Evolutionary conservation across 306 rosid genomes (phyloP).

Genomic region (Pyrus betulifolia): DNA sequence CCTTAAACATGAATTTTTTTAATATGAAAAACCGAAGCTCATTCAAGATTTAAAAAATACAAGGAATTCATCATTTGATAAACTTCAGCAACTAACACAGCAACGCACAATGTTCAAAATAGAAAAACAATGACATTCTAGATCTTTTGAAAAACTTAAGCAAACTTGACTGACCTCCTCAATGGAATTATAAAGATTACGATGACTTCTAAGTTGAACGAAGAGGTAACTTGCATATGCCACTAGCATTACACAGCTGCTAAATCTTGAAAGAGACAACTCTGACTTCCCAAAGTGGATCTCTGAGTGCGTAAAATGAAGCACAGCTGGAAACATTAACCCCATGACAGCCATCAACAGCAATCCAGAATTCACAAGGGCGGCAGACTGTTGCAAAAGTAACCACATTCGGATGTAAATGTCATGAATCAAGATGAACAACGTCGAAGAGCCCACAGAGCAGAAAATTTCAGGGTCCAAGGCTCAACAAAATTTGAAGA

Average conservation of each 20-base stretch:
- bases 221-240: slow-evolving; percentile 84
- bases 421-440: background rate
- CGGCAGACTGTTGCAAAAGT: slow-evolving; percentile 62
- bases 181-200: slow-evolving; percentile 39
- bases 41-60: background rate
- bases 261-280: slow-evolving; percentile 78
- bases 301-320: slow-evolving; percentile 82
- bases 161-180: slow-evolving; percentile 43
- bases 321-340: slow-evolving; percentile 78
- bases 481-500: background rate
- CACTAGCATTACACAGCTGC: slow-evolving; percentile 78
- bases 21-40: background rate
- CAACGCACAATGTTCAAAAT: background rate
- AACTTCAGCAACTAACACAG: background rate
- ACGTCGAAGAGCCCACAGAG: background rate
- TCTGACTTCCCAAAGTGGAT: slow-evolving; percentile 74
- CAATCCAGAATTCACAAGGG: slow-evolving; percentile 78
- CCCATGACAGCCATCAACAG: slow-evolving; percentile 97
- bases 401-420: slow-evolving; percentile 17
- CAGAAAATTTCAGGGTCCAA: background rate
- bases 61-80: background rate
- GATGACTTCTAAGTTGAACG: slow-evolving; percentile 72
- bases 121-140: background rate
- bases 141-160: background rate
- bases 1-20: background rate